Conservation (phyloP, 2,329 filamentous ascomycete genomes). For the Waltergamsia citrina region DNA sequence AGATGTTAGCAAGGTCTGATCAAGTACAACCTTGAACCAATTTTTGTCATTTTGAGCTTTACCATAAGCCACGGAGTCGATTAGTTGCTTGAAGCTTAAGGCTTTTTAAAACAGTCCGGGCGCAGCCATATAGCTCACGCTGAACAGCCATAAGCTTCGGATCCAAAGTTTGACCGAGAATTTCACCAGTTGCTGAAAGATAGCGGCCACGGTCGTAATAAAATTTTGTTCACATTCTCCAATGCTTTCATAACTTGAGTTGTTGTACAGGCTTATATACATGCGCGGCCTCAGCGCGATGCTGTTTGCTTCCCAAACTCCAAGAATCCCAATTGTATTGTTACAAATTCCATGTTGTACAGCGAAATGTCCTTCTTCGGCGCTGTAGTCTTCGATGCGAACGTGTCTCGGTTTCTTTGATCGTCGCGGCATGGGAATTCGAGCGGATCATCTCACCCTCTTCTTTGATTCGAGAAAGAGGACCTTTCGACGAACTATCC, state of each 20-base stretch:
- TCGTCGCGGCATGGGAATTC: not conserved
- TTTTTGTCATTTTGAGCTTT: no score
- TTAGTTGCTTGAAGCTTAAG: no score
- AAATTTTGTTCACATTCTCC: no score
- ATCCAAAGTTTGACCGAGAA: not conserved
- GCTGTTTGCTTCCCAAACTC: slow-evolving; percentile 15
- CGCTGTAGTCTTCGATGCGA: not conserved
- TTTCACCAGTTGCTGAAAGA: not conserved
- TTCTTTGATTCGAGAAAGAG: slow-evolving; percentile 92
- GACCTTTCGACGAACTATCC: slow-evolving; percentile 81
- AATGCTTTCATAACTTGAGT: not conserved
- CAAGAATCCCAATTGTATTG: slow-evolving; percentile 16
- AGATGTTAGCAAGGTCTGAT: no score
- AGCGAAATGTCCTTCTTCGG: slow-evolving; percentile 1
- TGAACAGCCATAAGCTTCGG: no score
- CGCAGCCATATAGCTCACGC: no score
- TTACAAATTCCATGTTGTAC: no score
- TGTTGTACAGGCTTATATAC: slow-evolving; percentile 6
- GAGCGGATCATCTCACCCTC: slow-evolving; percentile 43
- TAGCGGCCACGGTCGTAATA: no score
- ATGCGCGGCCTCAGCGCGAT: slow-evolving; percentile 3
- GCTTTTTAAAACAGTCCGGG: no score
- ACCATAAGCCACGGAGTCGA: no score
- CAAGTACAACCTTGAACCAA: no score
- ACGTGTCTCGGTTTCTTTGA: not conserved